Percentiles rank a stretch among this genome's conserved stretches.
phyloP scores from a whole-genome alignment of 441 rosid species.

The Mallotus japonicus region DNA sequence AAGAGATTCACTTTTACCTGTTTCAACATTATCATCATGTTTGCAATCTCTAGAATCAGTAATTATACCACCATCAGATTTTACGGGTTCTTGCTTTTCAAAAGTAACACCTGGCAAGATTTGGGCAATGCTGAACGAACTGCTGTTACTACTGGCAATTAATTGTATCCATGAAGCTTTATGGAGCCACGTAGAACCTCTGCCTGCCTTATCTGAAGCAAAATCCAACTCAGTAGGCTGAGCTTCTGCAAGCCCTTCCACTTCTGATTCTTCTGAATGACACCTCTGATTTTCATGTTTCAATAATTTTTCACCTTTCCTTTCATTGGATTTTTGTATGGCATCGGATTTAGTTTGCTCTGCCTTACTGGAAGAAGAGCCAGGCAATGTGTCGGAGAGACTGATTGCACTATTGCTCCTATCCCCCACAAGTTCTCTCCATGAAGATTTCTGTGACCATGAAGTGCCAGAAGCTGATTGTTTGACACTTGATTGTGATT shows the following conservation, averaged over 20 bases:
- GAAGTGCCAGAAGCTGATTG: constrained; percentile 28
- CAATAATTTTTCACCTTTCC: constrained; percentile 23
- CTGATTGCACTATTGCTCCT: constrained; percentile 36
- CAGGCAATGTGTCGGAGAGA: constrained; percentile 47
- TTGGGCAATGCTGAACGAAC: constrained; percentile 64
- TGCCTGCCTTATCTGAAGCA: constrained; percentile 40
- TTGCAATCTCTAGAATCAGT: constrained; percentile 19
- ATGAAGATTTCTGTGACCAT: constrained; percentile 73
- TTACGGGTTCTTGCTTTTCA: constrained; percentile 27
- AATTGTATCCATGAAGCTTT: constrained; percentile 81
- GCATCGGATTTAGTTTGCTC: constrained; percentile 28
- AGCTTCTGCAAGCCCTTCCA: constrained; percentile 28
- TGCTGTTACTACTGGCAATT: constrained; percentile 38
- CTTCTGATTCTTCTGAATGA: constrained; percentile 18
- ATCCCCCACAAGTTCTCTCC: constrained; percentile 62
- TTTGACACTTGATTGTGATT: constrained; percentile 26
- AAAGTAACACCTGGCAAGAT: constrained; percentile 46
- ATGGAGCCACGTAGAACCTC: constrained; percentile 76
- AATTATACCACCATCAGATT: constrained; percentile 20
- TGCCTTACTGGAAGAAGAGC: constrained; percentile 26
- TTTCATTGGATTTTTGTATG: constrained; percentile 20
- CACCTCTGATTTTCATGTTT: constrained; percentile 26
- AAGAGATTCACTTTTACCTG: constrained; percentile 15
- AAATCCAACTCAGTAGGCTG: constrained; percentile 19
- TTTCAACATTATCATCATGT: constrained; percentile 25